Evolutionary conservation across 208 protist species (phyloP).

Genomic region (Wallacemonas rigidus): DNA sequence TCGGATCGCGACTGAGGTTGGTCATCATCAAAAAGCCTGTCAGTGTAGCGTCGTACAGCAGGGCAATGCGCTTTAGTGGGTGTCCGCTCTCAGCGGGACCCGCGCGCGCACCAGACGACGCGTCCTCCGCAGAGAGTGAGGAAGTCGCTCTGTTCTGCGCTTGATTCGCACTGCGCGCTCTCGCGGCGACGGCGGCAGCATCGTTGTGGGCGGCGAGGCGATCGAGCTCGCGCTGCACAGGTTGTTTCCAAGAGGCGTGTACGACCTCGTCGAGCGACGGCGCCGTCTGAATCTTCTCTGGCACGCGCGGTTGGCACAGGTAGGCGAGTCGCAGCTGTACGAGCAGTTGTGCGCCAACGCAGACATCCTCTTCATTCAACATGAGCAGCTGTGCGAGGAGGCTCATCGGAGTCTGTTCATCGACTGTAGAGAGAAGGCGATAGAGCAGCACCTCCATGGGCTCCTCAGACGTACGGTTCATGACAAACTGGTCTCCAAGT

Average conservation of each 20-base stretch:
- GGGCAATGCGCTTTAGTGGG: slow-evolving; percentile 87
- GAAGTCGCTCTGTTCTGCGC: slow-evolving; percentile 18
- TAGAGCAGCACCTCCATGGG: slow-evolving; percentile 96
- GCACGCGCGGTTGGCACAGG: slow-evolving; percentile 49
- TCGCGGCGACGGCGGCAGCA: background rate
- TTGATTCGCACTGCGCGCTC: background rate
- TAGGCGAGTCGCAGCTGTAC: slow-evolving; percentile 90
- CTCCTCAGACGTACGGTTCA: slow-evolving; percentile 96
- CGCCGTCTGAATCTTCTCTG: slow-evolving; percentile 24
- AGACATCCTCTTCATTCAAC: slow-evolving; percentile 89
- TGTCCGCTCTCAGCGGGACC: slow-evolving; percentile 19
- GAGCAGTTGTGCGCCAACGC: slow-evolving; percentile 89
- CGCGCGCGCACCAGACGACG: background rate
- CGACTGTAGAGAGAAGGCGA: slow-evolving; percentile 94
- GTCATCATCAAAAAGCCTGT: slow-evolving; percentile 98
- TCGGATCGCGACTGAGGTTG: slow-evolving; percentile 88
- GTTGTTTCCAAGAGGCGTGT: slow-evolving; percentile 59
- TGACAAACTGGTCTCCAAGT: slow-evolving; percentile 95
- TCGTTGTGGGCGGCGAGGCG: slow-evolving; percentile 2
- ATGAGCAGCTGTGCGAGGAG: slow-evolving; percentile 93
- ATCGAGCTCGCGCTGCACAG: slow-evolving; percentile 18
- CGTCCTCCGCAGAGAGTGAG: background rate
- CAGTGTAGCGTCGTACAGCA: slow-evolving; percentile 96
- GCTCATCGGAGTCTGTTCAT: slow-evolving; percentile 93
- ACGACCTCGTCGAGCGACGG: slow-evolving; percentile 28